A percentile compares a stretch with the other conserved stretches of the same genome.
Conservation (phyloP, 768 basidiomycete species). For the Serendipita sp. region DNA sequence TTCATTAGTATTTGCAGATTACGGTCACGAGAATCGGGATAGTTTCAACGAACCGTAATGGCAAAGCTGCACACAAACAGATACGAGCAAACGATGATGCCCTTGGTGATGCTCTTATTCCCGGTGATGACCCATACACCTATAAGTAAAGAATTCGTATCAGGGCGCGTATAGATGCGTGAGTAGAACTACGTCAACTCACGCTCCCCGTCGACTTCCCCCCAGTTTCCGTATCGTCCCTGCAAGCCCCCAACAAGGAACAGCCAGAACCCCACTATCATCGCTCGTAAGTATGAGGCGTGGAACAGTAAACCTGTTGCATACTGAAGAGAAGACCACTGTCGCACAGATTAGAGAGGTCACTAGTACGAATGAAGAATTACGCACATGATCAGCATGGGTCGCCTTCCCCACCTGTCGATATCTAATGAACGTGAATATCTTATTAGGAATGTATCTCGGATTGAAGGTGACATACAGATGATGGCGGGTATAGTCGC, state of each 20-base stretch:
- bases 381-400: conserved; percentile 52
- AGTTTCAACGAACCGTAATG: not conserved
- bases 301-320: not conserved
- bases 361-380: not conserved
- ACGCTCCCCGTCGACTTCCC: conserved; percentile 26
- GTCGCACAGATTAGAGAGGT: not conserved
- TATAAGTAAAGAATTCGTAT: no score
- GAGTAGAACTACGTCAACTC: conserved; percentile 18
- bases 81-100: conserved; percentile 64
- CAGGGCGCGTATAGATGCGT: no score
- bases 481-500: conserved; percentile 30
- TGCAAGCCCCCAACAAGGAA: conserved; percentile 66
- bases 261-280: conserved; percentile 51
- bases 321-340: conserved; percentile 8
- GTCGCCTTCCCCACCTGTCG: conserved; percentile 66
- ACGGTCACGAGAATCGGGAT: not conserved
- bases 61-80: conserved; percentile 46
- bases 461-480: conserved; percentile 31
- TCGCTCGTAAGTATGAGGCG: not conserved
- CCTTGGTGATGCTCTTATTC: conserved; percentile 43
- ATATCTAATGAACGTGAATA: conserved; percentile 28
- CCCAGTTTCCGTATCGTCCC: conserved; percentile 51
- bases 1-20: conserved; percentile 31
- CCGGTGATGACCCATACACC: conserved; percentile 45
- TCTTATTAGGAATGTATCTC: conserved; percentile 19